phyloP scores from a whole-genome alignment of 257 asterid species.

The Verbascum thapsus region DNA sequence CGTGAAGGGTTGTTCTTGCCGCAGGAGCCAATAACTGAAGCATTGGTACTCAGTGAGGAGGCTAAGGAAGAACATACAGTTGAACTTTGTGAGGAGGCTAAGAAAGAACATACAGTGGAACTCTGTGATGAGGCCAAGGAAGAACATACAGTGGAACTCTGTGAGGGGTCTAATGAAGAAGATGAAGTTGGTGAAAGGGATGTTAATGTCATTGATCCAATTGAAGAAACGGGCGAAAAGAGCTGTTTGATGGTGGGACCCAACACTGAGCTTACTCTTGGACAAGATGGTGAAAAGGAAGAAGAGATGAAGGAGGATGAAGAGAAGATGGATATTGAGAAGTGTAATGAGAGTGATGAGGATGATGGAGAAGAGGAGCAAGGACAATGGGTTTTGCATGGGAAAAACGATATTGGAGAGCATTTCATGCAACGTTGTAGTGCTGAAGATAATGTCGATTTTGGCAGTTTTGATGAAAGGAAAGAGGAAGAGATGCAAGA shows the following conservation, averaged over 20 bases:
- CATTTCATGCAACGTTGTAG: slow-evolving; percentile 58
- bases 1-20: slow-evolving; percentile 39
- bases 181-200: slow-evolving; percentile 31
- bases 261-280: slow-evolving; percentile 73
- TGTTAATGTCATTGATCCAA: slow-evolving; percentile 14
- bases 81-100: slow-evolving; percentile 32
- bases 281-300: slow-evolving; percentile 55
- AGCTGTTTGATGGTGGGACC: slow-evolving; percentile 39
- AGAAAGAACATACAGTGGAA: too few species aligned
- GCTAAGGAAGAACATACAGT: slow-evolving; percentile 22
- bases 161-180: slow-evolving; percentile 32
- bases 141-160: too few species aligned
- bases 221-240: slow-evolving; percentile 30
- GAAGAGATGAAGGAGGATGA: slow-evolving; percentile 39
- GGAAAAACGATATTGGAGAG: slow-evolving; percentile 43
- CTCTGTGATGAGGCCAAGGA: slow-evolving; percentile 31
- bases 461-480: slow-evolving; percentile 24
- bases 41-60: slow-evolving; percentile 35
- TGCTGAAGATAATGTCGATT: slow-evolving; percentile 35
- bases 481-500: slow-evolving; percentile 37
- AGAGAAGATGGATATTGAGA: slow-evolving; percentile 54
- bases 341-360: slow-evolving; percentile 38
- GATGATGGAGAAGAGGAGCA: slow-evolving; percentile 37
- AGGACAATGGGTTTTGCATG: slow-evolving; percentile 58
- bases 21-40: slow-evolving; percentile 31